These are phyloP conservation scores for Macroventuria anomochaeta DNA, from an alignment of 2,329 filamentous ascomycete genomes.

Conservation along the genomic window DNA sequence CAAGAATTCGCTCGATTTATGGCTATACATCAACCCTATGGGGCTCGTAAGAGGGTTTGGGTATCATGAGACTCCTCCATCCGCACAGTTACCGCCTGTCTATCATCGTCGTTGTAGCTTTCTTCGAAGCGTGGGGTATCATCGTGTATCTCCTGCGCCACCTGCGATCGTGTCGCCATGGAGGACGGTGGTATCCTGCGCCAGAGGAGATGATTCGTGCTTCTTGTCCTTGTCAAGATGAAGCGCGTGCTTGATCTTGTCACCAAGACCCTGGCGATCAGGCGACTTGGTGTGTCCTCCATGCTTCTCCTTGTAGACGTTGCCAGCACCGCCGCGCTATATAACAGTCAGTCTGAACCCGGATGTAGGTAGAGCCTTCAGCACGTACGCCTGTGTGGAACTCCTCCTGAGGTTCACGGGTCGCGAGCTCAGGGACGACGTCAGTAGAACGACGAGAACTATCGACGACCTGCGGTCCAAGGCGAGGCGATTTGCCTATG, in stretches of 20 bases:
- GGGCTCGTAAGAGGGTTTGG: not conserved
- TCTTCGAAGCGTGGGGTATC: constrained; percentile 4
- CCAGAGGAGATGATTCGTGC: constrained; percentile 38
- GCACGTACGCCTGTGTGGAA: constrained; percentile 56
- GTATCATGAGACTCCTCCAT: constrained; percentile 12
- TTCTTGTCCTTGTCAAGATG: constrained; percentile 48
- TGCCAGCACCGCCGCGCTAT: constrained; percentile 55
- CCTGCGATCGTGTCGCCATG: constrained; percentile 6
- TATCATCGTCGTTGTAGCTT: not conserved
- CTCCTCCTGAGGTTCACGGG: constrained; percentile 50
- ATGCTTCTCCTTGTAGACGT: constrained; percentile 57
- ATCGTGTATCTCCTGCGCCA: constrained; percentile 11
- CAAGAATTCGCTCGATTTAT: not conserved
- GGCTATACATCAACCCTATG: not conserved
- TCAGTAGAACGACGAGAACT: constrained; percentile 46
- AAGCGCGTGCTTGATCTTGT: constrained; percentile 54
- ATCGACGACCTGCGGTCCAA: constrained; percentile 34
- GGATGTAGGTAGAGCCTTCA: not conserved
- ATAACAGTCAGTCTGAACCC: constrained; percentile 18
- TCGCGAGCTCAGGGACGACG: constrained; percentile 53
- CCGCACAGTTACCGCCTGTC: constrained; percentile 17
- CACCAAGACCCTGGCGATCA: constrained; percentile 48
- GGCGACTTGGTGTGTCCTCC: constrained; percentile 52
- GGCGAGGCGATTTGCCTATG: constrained; percentile 46
- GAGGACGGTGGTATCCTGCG: constrained; percentile 25